A percentile compares a stretch with the other conserved stretches of the same genome.
Conservation (phyloP, 2,329 filamentous ascomycete species). For the Myriosclerotinia duriaeana region DNA sequence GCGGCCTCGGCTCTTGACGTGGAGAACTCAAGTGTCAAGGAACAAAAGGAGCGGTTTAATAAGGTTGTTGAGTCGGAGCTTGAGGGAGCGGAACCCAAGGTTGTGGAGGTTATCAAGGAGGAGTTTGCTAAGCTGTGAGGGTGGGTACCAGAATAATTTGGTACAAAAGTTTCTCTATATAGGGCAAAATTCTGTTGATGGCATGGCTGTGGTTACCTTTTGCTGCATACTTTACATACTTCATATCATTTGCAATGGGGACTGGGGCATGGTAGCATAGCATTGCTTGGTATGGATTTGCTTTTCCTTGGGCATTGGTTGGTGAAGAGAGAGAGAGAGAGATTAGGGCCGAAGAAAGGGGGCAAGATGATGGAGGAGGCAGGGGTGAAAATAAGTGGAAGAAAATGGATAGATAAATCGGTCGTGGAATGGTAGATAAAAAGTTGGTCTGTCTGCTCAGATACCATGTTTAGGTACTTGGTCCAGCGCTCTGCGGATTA, state of each 20-base stretch:
- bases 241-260: too few species aligned
- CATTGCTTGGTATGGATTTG: background rate
- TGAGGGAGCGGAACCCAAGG: slow-evolving; percentile 62
- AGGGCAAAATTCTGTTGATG: background rate
- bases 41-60: slow-evolving; percentile 70
- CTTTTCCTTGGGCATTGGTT: background rate
- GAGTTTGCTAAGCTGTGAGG: slow-evolving; percentile 54
- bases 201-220: background rate
- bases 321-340: background rate
- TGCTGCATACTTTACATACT: too few species aligned
- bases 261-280: background rate
- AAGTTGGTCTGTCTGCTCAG: too few species aligned
- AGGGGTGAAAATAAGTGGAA: background rate
- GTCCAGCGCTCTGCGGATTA: too few species aligned
- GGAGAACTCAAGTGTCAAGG: slow-evolving; percentile 69
- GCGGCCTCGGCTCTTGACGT: slow-evolving; percentile 69
- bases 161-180: slow-evolving; percentile 9
- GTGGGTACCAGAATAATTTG: background rate
- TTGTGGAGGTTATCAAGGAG: slow-evolving; percentile 66
- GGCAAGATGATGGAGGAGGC: background rate
- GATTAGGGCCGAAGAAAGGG: background rate
- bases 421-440: too few species aligned
- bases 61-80: slow-evolving; percentile 57
- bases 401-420: background rate
- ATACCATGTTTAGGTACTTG: too few species aligned